Evolutionary conservation across 805 yeast species (phyloP).

Genomic region (Candida boidinii): DNA sequence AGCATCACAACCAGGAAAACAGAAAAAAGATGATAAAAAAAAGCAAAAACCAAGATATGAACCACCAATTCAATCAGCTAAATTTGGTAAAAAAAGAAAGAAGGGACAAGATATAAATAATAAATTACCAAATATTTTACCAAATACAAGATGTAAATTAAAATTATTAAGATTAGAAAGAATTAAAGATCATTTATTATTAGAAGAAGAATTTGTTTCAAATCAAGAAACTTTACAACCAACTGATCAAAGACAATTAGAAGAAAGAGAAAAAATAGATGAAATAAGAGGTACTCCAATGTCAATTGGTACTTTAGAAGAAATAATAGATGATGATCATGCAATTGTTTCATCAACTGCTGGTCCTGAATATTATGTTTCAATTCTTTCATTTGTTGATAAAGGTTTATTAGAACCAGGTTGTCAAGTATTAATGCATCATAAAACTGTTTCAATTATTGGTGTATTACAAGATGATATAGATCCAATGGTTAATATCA

Average conservation of each 20-base stretch:
- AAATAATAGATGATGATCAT: conserved; percentile 96
- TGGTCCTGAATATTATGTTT: conserved; percentile 95
- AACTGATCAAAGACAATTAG: conserved; percentile 92
- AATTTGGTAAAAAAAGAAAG: conserved; percentile 87
- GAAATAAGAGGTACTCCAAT: conserved; percentile 94
- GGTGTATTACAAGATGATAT: conserved; percentile 98
- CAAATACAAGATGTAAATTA: conserved; percentile 89
- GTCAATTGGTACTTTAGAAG: conserved; percentile 94
- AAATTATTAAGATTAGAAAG: conserved; percentile 89
- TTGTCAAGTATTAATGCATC: conserved; percentile 90
- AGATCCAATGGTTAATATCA: conserved; percentile 95
- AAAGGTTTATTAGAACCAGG: conserved; percentile 95
- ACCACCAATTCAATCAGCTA: conserved; percentile 88
- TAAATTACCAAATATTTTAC: conserved; percentile 80
- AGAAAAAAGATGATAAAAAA: conserved; percentile 34
- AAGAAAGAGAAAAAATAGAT: conserved; percentile 90
- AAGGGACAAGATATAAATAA: conserved; percentile 81
- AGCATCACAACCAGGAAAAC: conserved; percentile 25
- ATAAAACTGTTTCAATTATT: conserved; percentile 91
- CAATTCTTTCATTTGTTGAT: conserved; percentile 93
- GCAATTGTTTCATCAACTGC: conserved; percentile 95
- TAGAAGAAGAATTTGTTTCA: conserved; percentile 93
- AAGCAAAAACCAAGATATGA: conserved; percentile 94
- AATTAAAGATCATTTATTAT: conserved; percentile 87
- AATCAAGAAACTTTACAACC: conserved; percentile 94